Conservation (phyloP, 192 early-diverging fungal species). For the Coemansia sp. region DNA sequence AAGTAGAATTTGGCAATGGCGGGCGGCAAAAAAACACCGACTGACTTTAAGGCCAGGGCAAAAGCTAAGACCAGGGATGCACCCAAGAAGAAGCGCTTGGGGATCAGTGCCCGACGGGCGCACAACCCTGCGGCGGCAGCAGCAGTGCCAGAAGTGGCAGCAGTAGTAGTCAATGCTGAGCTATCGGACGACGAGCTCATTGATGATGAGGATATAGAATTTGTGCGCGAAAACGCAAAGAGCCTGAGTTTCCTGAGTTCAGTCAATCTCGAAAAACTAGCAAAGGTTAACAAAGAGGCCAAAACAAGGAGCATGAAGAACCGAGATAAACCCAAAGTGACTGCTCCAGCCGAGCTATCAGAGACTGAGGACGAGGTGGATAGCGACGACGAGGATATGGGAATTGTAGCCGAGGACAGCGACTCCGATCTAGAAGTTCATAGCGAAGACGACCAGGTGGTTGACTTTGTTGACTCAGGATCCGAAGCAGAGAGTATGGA, state of each 20-base stretch:
- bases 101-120: neutral
- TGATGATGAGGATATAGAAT: constrained; percentile 45
- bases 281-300: constrained; percentile 27
- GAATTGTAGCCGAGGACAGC: constrained; percentile 9
- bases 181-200: constrained; percentile 30
- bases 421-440: constrained; percentile 35
- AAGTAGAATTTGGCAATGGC: neutral
- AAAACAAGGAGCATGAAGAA: constrained; percentile 18
- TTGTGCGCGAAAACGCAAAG: constrained; percentile 36
- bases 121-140: constrained; percentile 5
- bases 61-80: constrained; percentile 10
- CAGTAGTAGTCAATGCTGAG: neutral
- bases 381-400: constrained; percentile 10
- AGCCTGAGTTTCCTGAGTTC: constrained; percentile 39
- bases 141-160: constrained; percentile 4
- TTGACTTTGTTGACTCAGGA: constrained; percentile 2
- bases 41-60: constrained; percentile 13
- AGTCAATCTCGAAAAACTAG: constrained; percentile 31
- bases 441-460: constrained; percentile 14
- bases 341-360: constrained; percentile 7
- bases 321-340: constrained; percentile 9
- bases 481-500: constrained; percentile 13
- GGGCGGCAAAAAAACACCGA: constrained; percentile 6
- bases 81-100: constrained; percentile 1
- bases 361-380: constrained; percentile 24